phyloP scores from a whole-genome alignment of 768 basidiomycete genomes.

The Lepiota subincarnata region DNA sequence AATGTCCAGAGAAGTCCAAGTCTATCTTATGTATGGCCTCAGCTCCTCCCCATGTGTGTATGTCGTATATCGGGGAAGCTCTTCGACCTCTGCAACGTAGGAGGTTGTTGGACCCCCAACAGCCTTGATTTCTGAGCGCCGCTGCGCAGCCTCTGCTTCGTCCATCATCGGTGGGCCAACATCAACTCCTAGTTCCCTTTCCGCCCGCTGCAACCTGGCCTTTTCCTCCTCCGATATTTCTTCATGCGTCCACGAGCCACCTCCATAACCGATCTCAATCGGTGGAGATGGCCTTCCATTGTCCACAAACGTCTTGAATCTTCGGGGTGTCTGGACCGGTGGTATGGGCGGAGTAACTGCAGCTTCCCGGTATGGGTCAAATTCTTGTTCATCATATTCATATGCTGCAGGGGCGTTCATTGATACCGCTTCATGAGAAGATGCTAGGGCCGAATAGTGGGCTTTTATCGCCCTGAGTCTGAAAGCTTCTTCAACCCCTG shows the following conservation, averaged over 20 bases:
- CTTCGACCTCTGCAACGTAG: background rate
- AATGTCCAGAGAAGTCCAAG: background rate
- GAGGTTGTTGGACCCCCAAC: background rate
- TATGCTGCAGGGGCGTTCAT: constrained; percentile 20
- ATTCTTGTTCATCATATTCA: constrained; percentile 23
- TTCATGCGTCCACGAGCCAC: constrained; percentile 31
- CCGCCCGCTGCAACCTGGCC: constrained; percentile 18
- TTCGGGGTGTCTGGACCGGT: constrained; percentile 1
- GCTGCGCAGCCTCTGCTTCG: constrained; percentile 13
- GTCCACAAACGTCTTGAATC: constrained; percentile 10
- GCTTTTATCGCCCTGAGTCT: constrained; percentile 24
- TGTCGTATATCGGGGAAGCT: constrained; percentile 2
- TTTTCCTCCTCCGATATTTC: constrained; percentile 32
- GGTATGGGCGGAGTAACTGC: constrained; percentile 10
- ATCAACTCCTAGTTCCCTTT: constrained; percentile 13
- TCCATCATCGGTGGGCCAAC: background rate
- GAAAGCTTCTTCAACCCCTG: constrained; percentile 32
- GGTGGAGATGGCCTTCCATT: constrained; percentile 15
- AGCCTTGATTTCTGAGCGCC: constrained; percentile 13
- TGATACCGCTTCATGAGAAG: constrained; percentile 15
- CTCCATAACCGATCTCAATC: constrained; percentile 30
- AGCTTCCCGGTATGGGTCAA: constrained; percentile 37
- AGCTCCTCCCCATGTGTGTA: background rate
- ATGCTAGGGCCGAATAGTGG: constrained; percentile 6
- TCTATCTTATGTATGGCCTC: background rate